Percentiles rank a stretch among this genome's conserved stretches.
Evolutionary conservation across 306 rosid species (phyloP).

Genomic region (Chamaecrista fasciculata): DNA sequence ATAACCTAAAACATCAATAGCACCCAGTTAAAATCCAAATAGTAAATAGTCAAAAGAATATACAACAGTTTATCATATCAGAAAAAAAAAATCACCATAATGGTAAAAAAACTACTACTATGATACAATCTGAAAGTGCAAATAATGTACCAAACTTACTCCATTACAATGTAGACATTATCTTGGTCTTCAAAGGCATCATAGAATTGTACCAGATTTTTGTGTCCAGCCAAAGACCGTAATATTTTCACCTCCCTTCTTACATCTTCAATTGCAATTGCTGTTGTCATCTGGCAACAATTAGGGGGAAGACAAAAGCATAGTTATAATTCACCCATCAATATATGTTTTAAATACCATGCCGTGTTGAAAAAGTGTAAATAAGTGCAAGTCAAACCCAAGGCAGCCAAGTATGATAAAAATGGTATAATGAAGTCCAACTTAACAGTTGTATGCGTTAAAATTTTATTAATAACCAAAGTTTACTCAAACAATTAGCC

Average conservation of each 20-base stretch:
- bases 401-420: neutral
- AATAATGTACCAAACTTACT: conserved; percentile 49
- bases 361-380: neutral
- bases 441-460: neutral
- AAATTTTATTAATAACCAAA: neutral
- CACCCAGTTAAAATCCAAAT: neutral
- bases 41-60: neutral
- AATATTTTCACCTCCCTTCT: conserved; percentile 70
- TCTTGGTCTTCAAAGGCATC: conserved; percentile 73
- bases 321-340: neutral
- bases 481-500: conserved; percentile 9
- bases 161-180: conserved; percentile 77
- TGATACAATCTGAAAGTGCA: conserved; percentile 12
- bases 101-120: neutral
- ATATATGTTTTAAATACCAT: neutral
- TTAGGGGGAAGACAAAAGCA: neutral
- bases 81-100: neutral
- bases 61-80: neutral
- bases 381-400: neutral
- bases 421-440: neutral
- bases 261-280: conserved; percentile 70
- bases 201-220: conserved; percentile 59
- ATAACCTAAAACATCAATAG: conserved; percentile 52
- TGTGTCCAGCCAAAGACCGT: conserved; percentile 63
- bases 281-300: conserved; percentile 56